These are phyloP conservation scores for Craspedostauros australis DNA, from an alignment of 108 stramenopile species.

Conservation along the genomic window DNA sequence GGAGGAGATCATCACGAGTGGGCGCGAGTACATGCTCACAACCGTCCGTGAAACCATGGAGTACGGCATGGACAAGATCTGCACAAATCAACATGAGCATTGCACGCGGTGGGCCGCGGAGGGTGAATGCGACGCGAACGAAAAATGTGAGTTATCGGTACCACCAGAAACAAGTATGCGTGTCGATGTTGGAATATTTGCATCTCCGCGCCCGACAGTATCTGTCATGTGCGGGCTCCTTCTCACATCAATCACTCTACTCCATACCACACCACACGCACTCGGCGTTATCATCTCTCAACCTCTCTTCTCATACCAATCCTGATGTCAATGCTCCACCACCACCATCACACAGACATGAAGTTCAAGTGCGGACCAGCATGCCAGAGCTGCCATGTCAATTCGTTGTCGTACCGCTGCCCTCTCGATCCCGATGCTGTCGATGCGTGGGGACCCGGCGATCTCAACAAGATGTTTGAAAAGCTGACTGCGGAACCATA, in stretches of 20 bases:
- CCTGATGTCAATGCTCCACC: too few species aligned
- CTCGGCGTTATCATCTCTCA: background rate
- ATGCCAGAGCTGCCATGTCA: constrained; percentile 44
- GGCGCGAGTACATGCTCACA: constrained; percentile 27
- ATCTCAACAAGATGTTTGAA: constrained; percentile 70
- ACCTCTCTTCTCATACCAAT: background rate
- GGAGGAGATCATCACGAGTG: constrained; percentile 7
- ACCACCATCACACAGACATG: too few species aligned
- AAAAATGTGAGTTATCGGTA: constrained; percentile 30
- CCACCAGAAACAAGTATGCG: too few species aligned
- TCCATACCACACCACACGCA: background rate
- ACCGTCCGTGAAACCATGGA: constrained; percentile 16
- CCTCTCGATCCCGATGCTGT: constrained; percentile 29
- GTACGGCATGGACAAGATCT: constrained; percentile 11
- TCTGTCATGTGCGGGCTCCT: too few species aligned
- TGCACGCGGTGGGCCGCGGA: constrained; percentile 60
- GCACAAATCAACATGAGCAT: constrained; percentile 39
- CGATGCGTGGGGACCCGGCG: constrained; percentile 43
- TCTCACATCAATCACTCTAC: background rate
- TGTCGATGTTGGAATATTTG: constrained; percentile 7
- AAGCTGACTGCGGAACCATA: constrained; percentile 30
- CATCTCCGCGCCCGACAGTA: background rate
- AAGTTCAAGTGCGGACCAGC: constrained; percentile 54
- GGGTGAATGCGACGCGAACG: constrained; percentile 63
- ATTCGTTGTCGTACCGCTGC: constrained; percentile 11